These are phyloP conservation scores for Dalechampia spathulata DNA, from an alignment of 441 rosid genomes.

Conservation along the genomic window DNA sequence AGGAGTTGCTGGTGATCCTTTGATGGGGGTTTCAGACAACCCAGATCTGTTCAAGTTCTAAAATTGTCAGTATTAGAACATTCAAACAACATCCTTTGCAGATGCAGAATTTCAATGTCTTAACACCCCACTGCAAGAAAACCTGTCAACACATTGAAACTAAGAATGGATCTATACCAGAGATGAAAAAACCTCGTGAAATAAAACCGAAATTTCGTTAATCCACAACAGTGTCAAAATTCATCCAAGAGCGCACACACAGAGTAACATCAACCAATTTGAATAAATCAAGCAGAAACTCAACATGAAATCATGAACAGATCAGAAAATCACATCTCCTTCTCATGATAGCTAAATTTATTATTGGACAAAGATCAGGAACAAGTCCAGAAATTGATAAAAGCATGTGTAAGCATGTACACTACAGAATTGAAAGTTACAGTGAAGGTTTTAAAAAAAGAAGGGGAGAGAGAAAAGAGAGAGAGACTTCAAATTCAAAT, in stretches of 20 bases:
- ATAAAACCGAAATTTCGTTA: neutral
- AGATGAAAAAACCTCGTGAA: conserved; percentile 5
- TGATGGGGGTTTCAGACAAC: conserved; percentile 66
- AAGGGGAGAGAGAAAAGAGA: neutral
- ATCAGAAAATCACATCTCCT: conserved; percentile 9
- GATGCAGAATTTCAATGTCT: neutral
- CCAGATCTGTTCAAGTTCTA: conserved; percentile 45
- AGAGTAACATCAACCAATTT: neutral
- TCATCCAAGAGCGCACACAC: neutral
- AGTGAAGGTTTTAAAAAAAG: neutral
- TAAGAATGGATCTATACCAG: conserved; percentile 20
- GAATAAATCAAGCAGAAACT: conserved; percentile 9
- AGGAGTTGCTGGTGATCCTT: conserved; percentile 57
- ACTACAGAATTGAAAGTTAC: neutral
- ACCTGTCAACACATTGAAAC: conserved; percentile 4
- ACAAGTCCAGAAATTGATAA: conserved; percentile 3
- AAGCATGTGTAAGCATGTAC: neutral
- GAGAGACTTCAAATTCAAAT: neutral
- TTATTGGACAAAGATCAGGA: conserved; percentile 6
- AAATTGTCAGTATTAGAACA: conserved; percentile 15
- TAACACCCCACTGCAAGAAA: conserved; percentile 7
- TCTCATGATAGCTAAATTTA: neutral
- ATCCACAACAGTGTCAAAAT: conserved; percentile 7
- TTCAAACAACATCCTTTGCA: conserved; percentile 7
- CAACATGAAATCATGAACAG: neutral